Evolutionary conservation across 2,329 filamentous ascomycete genomes (phyloP), one percentile per base, ranked within the genome.

Genomic region (Hypomyces perniciosus): DNA sequence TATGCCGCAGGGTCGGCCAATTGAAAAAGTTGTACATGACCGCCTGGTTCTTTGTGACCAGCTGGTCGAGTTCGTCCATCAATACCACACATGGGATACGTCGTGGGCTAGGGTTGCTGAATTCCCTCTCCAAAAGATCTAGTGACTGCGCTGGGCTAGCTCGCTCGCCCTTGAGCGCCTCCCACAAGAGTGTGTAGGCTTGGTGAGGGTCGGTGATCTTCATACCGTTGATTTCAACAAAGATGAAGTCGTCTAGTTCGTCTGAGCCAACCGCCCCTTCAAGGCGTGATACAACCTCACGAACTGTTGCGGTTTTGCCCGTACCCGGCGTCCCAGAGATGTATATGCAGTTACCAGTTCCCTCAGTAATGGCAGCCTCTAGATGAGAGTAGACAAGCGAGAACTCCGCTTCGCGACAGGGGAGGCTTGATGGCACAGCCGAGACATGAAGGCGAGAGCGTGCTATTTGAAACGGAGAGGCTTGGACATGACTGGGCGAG

Each of bases 21-120:
- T 99, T 99, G 79, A 99, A 99, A 69, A 99, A 99, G 69, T 99
- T 99, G 73, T 99, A 99, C 93, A 99, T 99, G 70, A 99, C 93
- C n/a, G 89, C 92, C 68, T 99, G 95, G 62, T 96, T 97, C 64
- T 92, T 93, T 9, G 93, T 99, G 5, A 99, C 95, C 6, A 99
- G 80, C 70, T 99, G 93, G 66, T 99, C 93, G 44, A 99, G 78
- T 70, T 99, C 93, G 63, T 99, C 93, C 93, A 99, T 99, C 46
- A 99, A 73, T 2, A 99, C 93, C 10, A 99, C 93, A 64, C 92
- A 97, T 1, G 95, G 93, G 5, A 95, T 90, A 54, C 93, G 81
- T 46, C 93, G 82, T 27, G 93, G 93, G 53, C 86, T 95, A 0
- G 95, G 93, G 53, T 91, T 85, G 52, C 83, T 92, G 65, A 99